Percentiles rank a stretch among this genome's conserved stretches.
Evolutionary conservation across 331 rosid species (phyloP).

Genomic region (Ulmus americana): DNA sequence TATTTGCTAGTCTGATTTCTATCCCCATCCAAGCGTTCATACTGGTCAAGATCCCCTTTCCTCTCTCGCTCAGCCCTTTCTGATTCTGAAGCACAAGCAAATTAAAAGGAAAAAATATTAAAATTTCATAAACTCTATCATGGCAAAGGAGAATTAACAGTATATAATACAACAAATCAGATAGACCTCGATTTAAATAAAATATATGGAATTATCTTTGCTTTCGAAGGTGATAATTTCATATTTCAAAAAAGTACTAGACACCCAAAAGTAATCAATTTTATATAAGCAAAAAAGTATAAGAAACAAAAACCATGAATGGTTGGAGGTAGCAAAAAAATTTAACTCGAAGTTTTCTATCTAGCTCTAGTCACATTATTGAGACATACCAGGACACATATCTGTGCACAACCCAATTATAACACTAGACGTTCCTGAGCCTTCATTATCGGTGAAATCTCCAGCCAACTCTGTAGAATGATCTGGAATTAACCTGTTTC

Average conservation of each 20-base stretch:
- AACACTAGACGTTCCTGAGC: conserved; percentile 42
- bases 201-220: background rate
- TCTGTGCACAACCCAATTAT: conserved; percentile 78
- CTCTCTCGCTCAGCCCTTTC: conserved; percentile 94
- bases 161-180: conserved; percentile 7
- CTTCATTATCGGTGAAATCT: conserved; percentile 53
- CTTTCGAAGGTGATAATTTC: background rate
- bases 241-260: background rate
- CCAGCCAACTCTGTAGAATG: conserved; percentile 38
- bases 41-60: conserved; percentile 93
- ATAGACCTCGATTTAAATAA: background rate
- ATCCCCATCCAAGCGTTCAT: conserved; percentile 89
- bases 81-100: conserved; percentile 47
- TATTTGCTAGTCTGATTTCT: conserved; percentile 73
- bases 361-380: conserved; percentile 19
- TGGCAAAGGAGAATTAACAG: conserved; percentile 10
- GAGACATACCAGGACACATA: conserved; percentile 88
- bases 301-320: background rate
- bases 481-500: conserved; percentile 35
- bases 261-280: background rate
- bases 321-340: background rate
- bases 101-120: background rate
- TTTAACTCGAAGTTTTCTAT: conserved; percentile 12
- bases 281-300: background rate
- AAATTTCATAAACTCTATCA: conserved; percentile 14